These are phyloP conservation scores for Solanum commersonii DNA, from an alignment of 257 asterid genomes.

Conservation along the genomic window DNA sequence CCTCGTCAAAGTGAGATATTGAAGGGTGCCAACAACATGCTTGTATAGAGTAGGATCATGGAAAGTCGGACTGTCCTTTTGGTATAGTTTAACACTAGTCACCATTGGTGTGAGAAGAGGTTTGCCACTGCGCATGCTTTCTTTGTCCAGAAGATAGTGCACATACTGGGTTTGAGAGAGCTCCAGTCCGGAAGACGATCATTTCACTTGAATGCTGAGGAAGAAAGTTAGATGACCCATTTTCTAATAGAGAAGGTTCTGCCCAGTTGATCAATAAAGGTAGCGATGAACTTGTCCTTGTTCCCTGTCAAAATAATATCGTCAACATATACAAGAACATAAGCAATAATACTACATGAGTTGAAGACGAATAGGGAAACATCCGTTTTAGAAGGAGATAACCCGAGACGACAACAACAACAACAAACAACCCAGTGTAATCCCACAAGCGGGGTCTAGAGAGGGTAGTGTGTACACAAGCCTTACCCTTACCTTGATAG, in stretches of 20 bases:
- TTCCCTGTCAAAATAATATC: not conserved
- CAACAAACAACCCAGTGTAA: not conserved
- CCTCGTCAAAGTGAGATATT: not conserved
- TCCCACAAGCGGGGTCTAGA: not conserved
- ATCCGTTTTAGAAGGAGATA: not conserved
- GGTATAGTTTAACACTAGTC: not conserved
- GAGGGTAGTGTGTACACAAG: not conserved
- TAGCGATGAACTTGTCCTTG: not conserved
- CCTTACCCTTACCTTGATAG: not conserved
- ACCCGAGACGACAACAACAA: not conserved
- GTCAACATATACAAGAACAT: not conserved
- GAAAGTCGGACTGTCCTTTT: not conserved
- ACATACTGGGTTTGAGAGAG: not conserved
- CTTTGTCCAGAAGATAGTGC: not conserved
- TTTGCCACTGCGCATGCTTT: not conserved
- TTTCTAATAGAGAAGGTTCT: not conserved
- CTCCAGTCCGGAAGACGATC: not conserved
- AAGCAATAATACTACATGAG: not conserved
- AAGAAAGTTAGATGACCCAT: not conserved
- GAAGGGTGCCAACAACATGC: not conserved
- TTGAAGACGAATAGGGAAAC: not conserved
- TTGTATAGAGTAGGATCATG: not conserved
- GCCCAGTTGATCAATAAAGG: not conserved
- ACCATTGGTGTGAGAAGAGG: not conserved
- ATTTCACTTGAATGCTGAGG: not conserved